A percentile compares a stretch with the other conserved stretches of the same genome.
Conservation (phyloP, 2,329 filamentous ascomycete species). For the Fusarium redolens region DNA sequence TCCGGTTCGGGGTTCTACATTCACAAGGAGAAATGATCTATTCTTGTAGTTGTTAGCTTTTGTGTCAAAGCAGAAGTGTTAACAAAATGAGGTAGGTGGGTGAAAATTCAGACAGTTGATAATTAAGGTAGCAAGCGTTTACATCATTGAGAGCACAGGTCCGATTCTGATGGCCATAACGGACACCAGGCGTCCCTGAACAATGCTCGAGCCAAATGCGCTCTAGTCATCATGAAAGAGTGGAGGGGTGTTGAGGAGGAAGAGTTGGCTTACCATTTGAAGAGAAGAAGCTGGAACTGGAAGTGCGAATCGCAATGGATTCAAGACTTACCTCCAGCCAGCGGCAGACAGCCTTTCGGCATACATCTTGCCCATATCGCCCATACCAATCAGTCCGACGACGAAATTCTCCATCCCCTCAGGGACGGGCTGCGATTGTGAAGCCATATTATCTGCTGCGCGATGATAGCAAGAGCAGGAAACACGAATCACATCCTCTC, state of each 20-base stretch:
- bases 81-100: constrained; percentile 19
- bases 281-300: constrained; percentile 23
- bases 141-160: constrained; percentile 91
- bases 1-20: constrained; percentile 14
- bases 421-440: constrained; percentile 46
- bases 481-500: constrained; percentile 45
- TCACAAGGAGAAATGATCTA: constrained; percentile 28
- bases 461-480: constrained; percentile 40
- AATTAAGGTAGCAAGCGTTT: constrained; percentile 96
- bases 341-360: constrained; percentile 87
- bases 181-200: constrained; percentile 69
- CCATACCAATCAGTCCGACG: constrained; percentile 97
- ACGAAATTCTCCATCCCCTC: constrained; percentile 74
- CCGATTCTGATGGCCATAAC: constrained; percentile 78
- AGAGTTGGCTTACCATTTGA: constrained; percentile 39
- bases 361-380: constrained; percentile 99
- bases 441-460: constrained; percentile 48
- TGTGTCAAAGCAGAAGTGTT: constrained; percentile 1
- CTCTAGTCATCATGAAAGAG: constrained; percentile 95
- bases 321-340: constrained; percentile 84
- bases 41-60: constrained; percentile 41
- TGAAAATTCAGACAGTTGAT: constrained; percentile 77
- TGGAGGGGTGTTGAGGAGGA: constrained; percentile 8
- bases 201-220: constrained; percentile 99
- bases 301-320: constrained; percentile 17